Evolutionary conservation across 208 protist genomes (phyloP).

Genomic region (Balamuthia mandrillaris): DNA sequence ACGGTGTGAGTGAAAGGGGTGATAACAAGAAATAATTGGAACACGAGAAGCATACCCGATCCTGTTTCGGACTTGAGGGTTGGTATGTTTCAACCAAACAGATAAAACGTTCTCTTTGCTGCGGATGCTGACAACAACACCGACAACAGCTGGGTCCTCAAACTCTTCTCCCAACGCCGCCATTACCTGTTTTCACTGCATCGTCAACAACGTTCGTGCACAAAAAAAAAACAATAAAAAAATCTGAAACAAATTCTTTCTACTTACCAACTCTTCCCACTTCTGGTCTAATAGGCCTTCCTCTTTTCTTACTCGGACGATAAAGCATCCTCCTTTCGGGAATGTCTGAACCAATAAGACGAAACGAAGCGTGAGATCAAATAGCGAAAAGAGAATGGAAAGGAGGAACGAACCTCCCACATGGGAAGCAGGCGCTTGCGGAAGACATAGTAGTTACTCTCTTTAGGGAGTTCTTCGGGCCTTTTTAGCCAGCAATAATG

Average conservation of each 20-base stretch:
- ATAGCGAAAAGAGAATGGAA: background rate
- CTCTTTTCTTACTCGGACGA: constrained; percentile 47
- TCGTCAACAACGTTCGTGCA: background rate
- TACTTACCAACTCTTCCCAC: constrained; percentile 51
- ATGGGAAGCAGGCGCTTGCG: constrained; percentile 34
- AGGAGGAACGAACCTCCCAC: constrained; percentile 34
- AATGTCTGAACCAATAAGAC: constrained; percentile 43
- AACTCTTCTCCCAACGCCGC: constrained; percentile 48
- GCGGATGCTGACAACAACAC: constrained; percentile 49
- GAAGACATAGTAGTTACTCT: constrained; percentile 48
- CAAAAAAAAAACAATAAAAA: background rate
- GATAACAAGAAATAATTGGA: background rate
- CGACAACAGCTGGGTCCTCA: constrained; percentile 55
- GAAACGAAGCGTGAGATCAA: background rate
- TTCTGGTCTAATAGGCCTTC: constrained; percentile 8
- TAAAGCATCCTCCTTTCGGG: constrained; percentile 52
- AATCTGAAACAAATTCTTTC: background rate
- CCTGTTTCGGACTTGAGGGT: constrained; percentile 29
- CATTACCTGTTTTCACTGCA: constrained; percentile 7
- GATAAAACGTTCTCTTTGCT: constrained; percentile 51
- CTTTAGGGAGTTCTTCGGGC: constrained; percentile 28
- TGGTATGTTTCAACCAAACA: constrained; percentile 46
- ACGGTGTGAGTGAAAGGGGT: background rate
- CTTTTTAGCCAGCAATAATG: constrained; percentile 17
- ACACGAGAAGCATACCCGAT: background rate